Evolutionary conservation across 1,284 basidiomycete genomes (phyloP).

Genomic region (Inonotus obliquus): DNA sequence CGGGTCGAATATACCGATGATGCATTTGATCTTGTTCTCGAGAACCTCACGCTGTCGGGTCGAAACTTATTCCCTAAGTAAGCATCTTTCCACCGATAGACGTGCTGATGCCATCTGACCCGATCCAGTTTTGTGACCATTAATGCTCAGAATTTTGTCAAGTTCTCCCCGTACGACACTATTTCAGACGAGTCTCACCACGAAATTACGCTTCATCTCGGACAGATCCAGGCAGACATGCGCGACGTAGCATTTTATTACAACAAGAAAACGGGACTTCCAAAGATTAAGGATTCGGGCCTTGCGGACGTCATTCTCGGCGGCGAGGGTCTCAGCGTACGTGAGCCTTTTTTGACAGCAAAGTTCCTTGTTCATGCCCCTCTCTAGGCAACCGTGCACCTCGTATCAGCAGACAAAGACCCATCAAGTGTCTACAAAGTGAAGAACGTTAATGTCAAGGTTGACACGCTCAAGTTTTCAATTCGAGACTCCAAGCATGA

Average conservation of each 20-base stretch:
- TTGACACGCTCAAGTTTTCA: conserved; percentile 83
- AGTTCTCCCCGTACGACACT: conserved; percentile 73
- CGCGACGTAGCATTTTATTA: conserved; percentile 90
- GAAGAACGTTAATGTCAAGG: conserved; percentile 73
- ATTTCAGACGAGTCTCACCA: conserved; percentile 62
- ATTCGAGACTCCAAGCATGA: conserved; percentile 87
- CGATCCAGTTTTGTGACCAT: conserved; percentile 66
- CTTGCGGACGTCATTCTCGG: conserved; percentile 88
- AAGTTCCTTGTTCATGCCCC: no score
- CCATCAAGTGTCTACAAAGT: conserved; percentile 71
- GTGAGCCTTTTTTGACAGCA: background rate
- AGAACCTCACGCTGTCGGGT: conserved; percentile 53
- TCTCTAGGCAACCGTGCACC: background rate
- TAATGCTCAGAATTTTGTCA: conserved; percentile 81
- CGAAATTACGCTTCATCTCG: conserved; percentile 68
- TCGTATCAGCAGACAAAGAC: conserved; percentile 38
- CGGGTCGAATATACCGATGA: conserved; percentile 46
- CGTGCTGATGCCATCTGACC: conserved; percentile 20
- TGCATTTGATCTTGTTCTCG: conserved; percentile 48
- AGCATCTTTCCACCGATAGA: background rate
- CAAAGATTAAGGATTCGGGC: conserved; percentile 86
- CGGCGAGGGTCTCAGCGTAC: conserved; percentile 60
- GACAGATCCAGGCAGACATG: conserved; percentile 94
- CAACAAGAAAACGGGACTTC: conserved; percentile 63
- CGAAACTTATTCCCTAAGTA: conserved; percentile 37